Conservation (phyloP, 2,329 filamentous ascomycete species). For the Stagonosporopsis tanaceti region DNA sequence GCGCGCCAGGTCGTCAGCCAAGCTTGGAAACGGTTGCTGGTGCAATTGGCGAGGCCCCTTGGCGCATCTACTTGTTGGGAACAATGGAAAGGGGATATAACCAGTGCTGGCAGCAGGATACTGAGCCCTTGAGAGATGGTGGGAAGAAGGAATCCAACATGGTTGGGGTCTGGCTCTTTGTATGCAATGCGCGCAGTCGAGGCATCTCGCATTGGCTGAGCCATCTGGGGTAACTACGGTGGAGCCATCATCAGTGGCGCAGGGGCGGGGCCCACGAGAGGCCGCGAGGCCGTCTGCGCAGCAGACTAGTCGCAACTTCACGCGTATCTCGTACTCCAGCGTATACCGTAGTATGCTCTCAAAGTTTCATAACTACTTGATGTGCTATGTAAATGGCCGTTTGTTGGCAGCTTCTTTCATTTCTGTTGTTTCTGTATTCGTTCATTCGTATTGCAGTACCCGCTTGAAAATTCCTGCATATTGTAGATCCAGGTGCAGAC, state of each 20-base stretch:
- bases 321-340: slow-evolving; percentile 10
- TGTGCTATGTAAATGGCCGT: slow-evolving; percentile 1
- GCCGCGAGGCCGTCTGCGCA: slow-evolving; percentile 9
- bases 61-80: slow-evolving; percentile 6
- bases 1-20: slow-evolving; percentile 20
- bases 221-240: slow-evolving; percentile 5
- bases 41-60: slow-evolving; percentile 12
- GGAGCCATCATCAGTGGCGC: slow-evolving; percentile 15
- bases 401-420: neutral
- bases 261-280: slow-evolving; percentile 1
- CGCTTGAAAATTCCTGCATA: too few relatives aligned
- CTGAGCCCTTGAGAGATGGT: neutral
- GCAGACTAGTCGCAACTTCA: neutral
- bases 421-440: neutral
- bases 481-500: neutral
- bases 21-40: slow-evolving; percentile 10
- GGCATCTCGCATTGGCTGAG: neutral
- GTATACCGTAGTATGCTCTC: neutral
- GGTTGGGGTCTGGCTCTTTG: slow-evolving; percentile 5
- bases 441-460: neutral
- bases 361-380: neutral
- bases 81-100: slow-evolving; percentile 7
- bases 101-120: neutral
- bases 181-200: slow-evolving; percentile 2
- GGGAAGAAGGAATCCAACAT: slow-evolving; percentile 7